Conservation (phyloP, 495 filamentous ascomycete genomes). For the Trichodelitschia bisporula region DNA sequence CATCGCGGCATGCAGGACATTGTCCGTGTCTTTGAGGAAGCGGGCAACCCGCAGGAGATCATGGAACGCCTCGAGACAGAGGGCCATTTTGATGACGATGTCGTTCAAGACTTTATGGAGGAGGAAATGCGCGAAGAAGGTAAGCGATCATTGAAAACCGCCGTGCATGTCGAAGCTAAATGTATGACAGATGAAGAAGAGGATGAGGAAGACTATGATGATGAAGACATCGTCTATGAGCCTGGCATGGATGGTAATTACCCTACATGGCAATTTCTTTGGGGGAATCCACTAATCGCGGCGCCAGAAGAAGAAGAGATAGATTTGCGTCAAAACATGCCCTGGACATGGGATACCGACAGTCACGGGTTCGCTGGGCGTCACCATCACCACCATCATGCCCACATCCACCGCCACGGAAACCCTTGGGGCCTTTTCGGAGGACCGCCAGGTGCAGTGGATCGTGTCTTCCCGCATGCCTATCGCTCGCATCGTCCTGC, state of each 20-base stretch:
- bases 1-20: constrained; percentile 5
- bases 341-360: constrained; percentile 22
- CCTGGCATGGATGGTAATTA: constrained; percentile 13
- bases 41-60: constrained; percentile 2
- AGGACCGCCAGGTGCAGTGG: too few species aligned
- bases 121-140: constrained; percentile 43
- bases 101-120: constrained; percentile 16
- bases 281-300: not conserved
- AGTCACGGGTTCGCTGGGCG: too few species aligned
- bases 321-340: constrained; percentile 1
- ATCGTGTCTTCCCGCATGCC: too few species aligned
- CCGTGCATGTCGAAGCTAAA: constrained; percentile 1
- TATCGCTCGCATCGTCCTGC: constrained; percentile 30
- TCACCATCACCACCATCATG: constrained; percentile 22
- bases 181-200: constrained; percentile 10
- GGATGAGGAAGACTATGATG: constrained; percentile 17
- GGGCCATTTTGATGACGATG: constrained; percentile 9
- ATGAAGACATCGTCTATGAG: constrained; percentile 16
- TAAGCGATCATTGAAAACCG: constrained; percentile 11
- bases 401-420: constrained; percentile 20
- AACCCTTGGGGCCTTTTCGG: constrained; percentile 7
- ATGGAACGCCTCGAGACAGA: constrained; percentile 4
- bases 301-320: constrained; percentile 1
- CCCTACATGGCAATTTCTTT: too few species aligned
- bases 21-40: constrained; percentile 7